Percentiles rank a stretch among this genome's conserved stretches.
These are phyloP conservation scores for Phyllosticta ampelicida DNA, from an alignment of 2,329 filamentous ascomycete genomes.

Conservation along the genomic window DNA sequence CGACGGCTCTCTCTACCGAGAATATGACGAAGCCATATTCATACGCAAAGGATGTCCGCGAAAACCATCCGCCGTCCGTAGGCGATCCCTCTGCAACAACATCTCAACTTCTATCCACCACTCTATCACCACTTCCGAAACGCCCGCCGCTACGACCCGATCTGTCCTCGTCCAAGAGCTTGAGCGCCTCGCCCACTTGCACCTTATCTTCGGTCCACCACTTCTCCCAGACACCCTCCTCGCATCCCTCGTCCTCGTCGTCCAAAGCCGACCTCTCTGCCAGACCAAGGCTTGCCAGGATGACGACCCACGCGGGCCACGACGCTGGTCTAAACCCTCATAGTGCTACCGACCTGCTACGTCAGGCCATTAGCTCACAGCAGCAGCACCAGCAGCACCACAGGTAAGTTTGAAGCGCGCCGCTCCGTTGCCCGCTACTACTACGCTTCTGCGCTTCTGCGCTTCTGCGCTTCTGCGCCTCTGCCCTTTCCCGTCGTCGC, in stretches of 20 bases:
- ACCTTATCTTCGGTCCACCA: conserved; percentile 21
- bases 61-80: background rate
- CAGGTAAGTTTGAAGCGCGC: conserved; percentile 38
- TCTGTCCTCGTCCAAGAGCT: conserved; percentile 24
- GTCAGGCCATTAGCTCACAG: conserved; percentile 41
- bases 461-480: background rate
- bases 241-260: background rate
- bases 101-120: background rate
- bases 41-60: background rate
- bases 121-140: conserved; percentile 14
- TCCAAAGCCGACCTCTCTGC: background rate
- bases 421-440: background rate
- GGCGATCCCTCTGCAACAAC: background rate
- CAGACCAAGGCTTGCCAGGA: conserved; percentile 3
- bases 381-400: conserved; percentile 18
- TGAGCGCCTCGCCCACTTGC: conserved; percentile 33
- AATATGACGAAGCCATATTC: conserved; percentile 3
- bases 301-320: conserved; percentile 28
- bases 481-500: background rate
- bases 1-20: conserved; percentile 12
- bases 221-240: no score
- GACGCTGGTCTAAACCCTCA: conserved; percentile 31
- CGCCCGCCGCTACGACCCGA: background rate
- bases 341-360: conserved; percentile 46
- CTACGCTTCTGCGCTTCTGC: background rate